These are phyloP conservation scores for Vitis hybrid DNA, from an alignment of 177 flowering plant species.

Conservation along the genomic window DNA sequence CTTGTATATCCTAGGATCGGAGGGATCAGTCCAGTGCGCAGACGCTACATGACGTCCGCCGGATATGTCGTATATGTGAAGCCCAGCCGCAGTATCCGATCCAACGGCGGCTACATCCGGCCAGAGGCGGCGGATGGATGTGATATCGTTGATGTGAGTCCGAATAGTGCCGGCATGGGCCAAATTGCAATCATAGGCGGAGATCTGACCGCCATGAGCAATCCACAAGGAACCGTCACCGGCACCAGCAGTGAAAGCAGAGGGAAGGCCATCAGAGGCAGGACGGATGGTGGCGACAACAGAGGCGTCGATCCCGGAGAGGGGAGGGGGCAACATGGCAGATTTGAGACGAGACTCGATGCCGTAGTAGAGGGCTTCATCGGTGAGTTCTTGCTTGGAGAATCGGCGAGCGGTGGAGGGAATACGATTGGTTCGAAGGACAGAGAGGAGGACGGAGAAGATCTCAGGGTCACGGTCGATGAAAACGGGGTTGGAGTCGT, in stretches of 20 bases:
- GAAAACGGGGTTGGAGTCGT: constrained; percentile 53
- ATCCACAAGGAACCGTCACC: constrained; percentile 71
- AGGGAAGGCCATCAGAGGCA: constrained; percentile 56
- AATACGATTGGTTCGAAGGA: constrained; percentile 76
- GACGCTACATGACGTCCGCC: constrained; percentile 55
- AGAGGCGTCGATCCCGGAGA: constrained; percentile 74
- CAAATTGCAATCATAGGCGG: constrained; percentile 69
- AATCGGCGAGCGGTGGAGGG: constrained; percentile 67
- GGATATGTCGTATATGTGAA: constrained; percentile 71
- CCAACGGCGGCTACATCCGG: constrained; percentile 67
- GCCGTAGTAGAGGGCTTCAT: constrained; percentile 80
- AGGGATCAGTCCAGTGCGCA: constrained; percentile 68
- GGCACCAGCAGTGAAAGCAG: constrained; percentile 51
- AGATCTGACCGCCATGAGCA: constrained; percentile 87
- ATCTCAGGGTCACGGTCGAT: constrained; percentile 94
- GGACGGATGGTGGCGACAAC: constrained; percentile 60
- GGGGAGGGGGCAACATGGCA: constrained; percentile 59
- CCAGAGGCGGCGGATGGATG: constrained; percentile 56
- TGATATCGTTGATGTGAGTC: constrained; percentile 68
- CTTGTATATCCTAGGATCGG: constrained; percentile 75
- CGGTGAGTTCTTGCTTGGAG: constrained; percentile 73
- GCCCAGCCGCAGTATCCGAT: constrained; percentile 61
- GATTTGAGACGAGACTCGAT: constrained; percentile 55
- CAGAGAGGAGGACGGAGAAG: constrained; percentile 82
- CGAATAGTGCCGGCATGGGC: constrained; percentile 57